A percentile compares a stretch with the other conserved stretches of the same genome.
Evolutionary conservation across 495 filamentous ascomycete species (phyloP).

Genomic region (Penicillium angulare): DNA sequence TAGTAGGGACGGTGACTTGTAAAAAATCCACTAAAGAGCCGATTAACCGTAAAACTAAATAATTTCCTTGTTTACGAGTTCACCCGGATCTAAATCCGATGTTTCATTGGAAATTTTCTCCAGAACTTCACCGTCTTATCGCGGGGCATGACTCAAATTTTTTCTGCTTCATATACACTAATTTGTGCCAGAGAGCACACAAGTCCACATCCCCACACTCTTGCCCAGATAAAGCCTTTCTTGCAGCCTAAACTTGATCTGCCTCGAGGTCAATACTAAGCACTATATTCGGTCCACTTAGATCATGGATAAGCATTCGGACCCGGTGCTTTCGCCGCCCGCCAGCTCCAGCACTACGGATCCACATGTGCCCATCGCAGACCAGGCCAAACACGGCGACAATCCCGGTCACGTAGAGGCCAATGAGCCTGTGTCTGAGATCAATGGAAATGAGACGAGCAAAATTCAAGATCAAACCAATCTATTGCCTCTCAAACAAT

Average conservation of each 20-base stretch:
- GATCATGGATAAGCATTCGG: not conserved
- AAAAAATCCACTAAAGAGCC: not conserved
- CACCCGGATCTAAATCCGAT: conserved; percentile 1
- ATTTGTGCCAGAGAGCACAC: too few species aligned
- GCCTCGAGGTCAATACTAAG: too few species aligned
- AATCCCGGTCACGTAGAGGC: not conserved
- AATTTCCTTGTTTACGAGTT: not conserved
- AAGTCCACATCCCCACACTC: too few species aligned
- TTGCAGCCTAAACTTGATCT: too few species aligned
- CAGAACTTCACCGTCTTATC: not conserved
- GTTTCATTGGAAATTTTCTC: not conserved
- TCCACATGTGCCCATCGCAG: not conserved
- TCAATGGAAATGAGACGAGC: not conserved
- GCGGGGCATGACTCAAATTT: not conserved
- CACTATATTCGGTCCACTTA: too few species aligned
- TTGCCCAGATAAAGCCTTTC: too few species aligned
- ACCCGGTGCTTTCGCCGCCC: not conserved
- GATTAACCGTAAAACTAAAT: not conserved
- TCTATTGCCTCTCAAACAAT: not conserved
- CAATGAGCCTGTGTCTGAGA: not conserved
- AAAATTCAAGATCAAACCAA: conserved; percentile 8
- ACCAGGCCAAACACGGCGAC: not conserved
- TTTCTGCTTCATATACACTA: not conserved
- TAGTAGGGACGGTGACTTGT: not conserved
- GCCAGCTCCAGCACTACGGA: not conserved